Base-by-base conservation (phyloP, 169 alveolate genomes). In the Babesia sp. region DNA sequence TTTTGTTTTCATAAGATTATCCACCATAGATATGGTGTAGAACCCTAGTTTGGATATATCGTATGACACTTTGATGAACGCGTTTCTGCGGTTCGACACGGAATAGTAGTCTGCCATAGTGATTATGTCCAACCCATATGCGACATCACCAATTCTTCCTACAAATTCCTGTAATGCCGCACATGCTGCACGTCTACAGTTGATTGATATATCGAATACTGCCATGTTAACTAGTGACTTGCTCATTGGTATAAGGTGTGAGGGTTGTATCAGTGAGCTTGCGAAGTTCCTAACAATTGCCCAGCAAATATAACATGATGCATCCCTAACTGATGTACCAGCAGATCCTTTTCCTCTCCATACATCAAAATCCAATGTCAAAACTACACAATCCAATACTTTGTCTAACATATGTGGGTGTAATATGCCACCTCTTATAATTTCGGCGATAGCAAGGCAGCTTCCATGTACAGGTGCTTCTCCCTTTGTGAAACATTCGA, bases 251-350 rank as follows among this genome's bases (percentile, higher is more conserved):
- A 71, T 48, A 28, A 69, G 24, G 45, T 69, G 73, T 37, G 55
- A n/a, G 2, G 63, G 63, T 20, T 51, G 59, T 22, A 78, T 46
- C 44, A 45, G 24, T 3, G 42, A 37, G 22, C 61, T 56, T 20
- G 56, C 26, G 46, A 63, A 78, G 26, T 34, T 67, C 41, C 80
- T 41, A 18, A 59, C 87, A 0, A 78, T 33, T 8, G 87, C 80
- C 87, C 87, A 78, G 71, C 73, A 78, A 36, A 78, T 68, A 60
- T 46, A 78, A 36, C 87, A 78, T 20, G 87, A 68, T 6, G 87
- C 80, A 45, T 78, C 87, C 3, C 80, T 41, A 16, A 78, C 87
- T 0, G 75, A 53, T 0, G 77, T 58, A 18, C 80, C 87, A 22
- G 77, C 85, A 1, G 85, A 76, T 8, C 82, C 82, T 69, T 78